Base-by-base conservation (phyloP, 768 basidiomycete species). In the Tricholoma furcatifolium region DNA sequence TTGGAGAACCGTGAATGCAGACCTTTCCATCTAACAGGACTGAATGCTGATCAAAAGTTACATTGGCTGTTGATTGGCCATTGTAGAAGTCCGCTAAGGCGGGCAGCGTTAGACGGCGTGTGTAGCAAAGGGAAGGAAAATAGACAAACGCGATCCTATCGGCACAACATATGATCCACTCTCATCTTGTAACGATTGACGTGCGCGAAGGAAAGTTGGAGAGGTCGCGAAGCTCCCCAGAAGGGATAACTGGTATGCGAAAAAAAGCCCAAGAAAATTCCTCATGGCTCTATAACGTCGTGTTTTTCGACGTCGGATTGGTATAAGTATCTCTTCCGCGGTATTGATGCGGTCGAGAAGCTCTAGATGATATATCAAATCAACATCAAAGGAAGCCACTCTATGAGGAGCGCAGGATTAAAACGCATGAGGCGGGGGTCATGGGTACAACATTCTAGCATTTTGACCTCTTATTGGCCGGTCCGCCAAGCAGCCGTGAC, bases 1-100 rank as follows among this genome's bases (percentile, higher is more conserved):
- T 15, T n/a, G 18, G 32, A n/a, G n/a, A 10, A 18, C 10, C 21
- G 18, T 21, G 8, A 38, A 20, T 21, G 23, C 58, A 6, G 9
- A 69, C 70, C 60, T 70, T 68, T 27, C 70, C 70, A 55, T 72
- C 65, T 31, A 72, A 54, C 14, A 72, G 57, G 12, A 72, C 34
- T 1, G 70, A 72, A 54, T 72, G 70, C 41, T 72, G 70, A 53
- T 72, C 70, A 30, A 72, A 54, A 7, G 69, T 70, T 1, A 72
- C 68, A 3, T 68, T 57, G 8, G 70, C 64, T 12, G 54, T 62
- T 0, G 69, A 72, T 41, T 63, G 59, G 6, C 66, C 66, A 30
- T 67, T 50, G 47, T 64, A 61, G 46, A 61, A 65, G 39, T 58
- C 31, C 4, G 56, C 61, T 65, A 36, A 9, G 6, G 18, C 24